These are phyloP conservation scores for Boletus patriciae DNA, from an alignment of 768 basidiomycete genomes.

Conservation along the genomic window DNA sequence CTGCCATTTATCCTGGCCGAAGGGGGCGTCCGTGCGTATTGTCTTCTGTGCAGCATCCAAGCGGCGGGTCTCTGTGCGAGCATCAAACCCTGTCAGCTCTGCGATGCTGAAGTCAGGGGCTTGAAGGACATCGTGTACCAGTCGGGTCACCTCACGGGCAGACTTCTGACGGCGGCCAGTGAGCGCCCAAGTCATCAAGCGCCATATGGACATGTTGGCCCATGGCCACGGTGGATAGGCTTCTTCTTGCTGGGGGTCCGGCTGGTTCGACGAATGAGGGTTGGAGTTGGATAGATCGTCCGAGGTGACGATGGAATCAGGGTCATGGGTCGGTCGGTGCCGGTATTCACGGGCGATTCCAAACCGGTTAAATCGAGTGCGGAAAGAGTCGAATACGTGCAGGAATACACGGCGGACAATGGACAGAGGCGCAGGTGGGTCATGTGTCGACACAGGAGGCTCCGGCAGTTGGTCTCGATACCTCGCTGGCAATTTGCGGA, in stretches of 20 bases:
- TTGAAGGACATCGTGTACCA: not conserved
- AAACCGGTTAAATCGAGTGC: not conserved
- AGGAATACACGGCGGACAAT: not conserved
- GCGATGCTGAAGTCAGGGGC: constrained; percentile 3
- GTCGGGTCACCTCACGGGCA: not conserved
- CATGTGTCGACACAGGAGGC: not conserved
- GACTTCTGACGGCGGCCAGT: constrained; percentile 6
- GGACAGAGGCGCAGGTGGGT: not conserved
- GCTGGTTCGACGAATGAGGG: too few species aligned
- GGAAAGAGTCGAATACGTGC: not conserved
- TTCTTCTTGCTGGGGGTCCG: too few species aligned
- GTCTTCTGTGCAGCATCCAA: not conserved
- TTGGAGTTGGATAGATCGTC: too few species aligned
- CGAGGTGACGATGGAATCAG: not conserved
- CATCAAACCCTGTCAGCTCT: constrained; percentile 3
- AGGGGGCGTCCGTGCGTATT: not conserved
- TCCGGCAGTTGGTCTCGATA: not conserved
- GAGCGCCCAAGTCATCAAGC: constrained; percentile 5
- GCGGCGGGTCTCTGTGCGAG: not conserved
- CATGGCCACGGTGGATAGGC: too few species aligned
- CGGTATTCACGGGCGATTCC: not conserved
- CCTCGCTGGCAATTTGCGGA: not conserved
- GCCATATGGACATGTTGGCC: constrained; percentile 11
- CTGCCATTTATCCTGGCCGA: not conserved
- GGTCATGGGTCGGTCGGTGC: not conserved